These are phyloP conservation scores for Cryptococcus neoformans DNA, from an alignment of 1,284 basidiomycete species.

Conservation along the genomic window DNA sequence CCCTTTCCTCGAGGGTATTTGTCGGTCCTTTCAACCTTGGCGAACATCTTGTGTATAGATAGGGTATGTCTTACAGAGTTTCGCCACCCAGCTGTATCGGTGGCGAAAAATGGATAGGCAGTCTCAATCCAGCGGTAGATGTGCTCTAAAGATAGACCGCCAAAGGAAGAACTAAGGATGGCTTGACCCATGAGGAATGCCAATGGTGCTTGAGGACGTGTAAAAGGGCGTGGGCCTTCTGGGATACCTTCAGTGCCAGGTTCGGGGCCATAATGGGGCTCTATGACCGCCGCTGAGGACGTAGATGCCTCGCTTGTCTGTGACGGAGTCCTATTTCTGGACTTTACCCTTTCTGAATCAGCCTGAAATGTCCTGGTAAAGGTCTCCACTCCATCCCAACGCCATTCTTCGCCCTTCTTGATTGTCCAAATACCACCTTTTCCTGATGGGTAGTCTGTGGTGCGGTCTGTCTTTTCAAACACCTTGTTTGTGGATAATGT, in stretches of 20 bases:
- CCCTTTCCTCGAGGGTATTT: neutral
- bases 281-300: too few relatives aligned
- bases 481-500: neutral
- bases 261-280: neutral
- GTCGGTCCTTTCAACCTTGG: neutral
- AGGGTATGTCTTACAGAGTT: neutral
- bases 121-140: constrained; percentile 2
- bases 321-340: neutral
- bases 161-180: neutral
- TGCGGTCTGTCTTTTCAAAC: neutral
- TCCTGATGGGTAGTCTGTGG: neutral
- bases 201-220: neutral
- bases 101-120: neutral
- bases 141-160: neutral
- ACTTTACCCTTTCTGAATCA: neutral
- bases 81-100: neutral
- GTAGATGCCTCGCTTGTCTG: too few relatives aligned
- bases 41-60: constrained; percentile 1
- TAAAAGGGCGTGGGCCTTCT: neutral
- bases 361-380: neutral
- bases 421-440: neutral
- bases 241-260: neutral
- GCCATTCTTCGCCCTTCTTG: neutral
- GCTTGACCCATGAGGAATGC: neutral
- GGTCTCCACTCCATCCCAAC: neutral